Conservation (phyloP, 306 rosid species). For the Styphnolobium japonicum region DNA sequence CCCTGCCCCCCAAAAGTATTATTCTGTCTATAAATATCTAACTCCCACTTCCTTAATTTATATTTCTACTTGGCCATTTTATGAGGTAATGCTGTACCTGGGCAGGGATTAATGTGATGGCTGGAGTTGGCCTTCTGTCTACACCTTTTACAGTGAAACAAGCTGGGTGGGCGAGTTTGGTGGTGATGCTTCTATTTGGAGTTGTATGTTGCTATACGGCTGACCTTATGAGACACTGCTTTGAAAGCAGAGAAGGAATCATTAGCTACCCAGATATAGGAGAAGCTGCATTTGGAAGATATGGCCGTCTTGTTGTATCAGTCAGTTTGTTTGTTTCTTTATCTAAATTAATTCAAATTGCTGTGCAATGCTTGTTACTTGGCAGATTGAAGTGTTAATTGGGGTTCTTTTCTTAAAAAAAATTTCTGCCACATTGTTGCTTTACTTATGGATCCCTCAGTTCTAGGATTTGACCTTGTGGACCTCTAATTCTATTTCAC, state of each 20-base stretch:
- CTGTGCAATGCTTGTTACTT: neutral
- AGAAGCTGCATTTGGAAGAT: constrained; percentile 86
- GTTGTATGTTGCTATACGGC: constrained; percentile 80
- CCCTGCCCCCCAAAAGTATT: neutral
- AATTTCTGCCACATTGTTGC: neutral
- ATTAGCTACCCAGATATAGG: constrained; percentile 75
- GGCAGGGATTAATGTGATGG: constrained; percentile 79
- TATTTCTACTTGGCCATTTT: neutral
- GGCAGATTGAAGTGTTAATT: neutral
- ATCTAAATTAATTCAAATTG: neutral
- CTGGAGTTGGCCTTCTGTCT: constrained; percentile 82
- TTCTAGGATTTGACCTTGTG: neutral
- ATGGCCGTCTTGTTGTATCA: constrained; percentile 60
- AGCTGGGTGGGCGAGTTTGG: constrained; percentile 81
- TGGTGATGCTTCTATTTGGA: constrained; percentile 61
- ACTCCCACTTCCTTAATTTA: neutral
- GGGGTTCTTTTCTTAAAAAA: neutral
- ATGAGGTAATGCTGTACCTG: constrained; percentile 8
- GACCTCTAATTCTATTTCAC: neutral
- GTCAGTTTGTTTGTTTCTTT: constrained; percentile 42
- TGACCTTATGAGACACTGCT: constrained; percentile 71
- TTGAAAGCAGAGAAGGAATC: constrained; percentile 67
- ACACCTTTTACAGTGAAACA: constrained; percentile 63
- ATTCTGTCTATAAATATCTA: neutral
- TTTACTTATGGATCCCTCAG: neutral